Conservation (phyloP, 1,139 yeast genomes). For the Pichia kudriavzevii region DNA sequence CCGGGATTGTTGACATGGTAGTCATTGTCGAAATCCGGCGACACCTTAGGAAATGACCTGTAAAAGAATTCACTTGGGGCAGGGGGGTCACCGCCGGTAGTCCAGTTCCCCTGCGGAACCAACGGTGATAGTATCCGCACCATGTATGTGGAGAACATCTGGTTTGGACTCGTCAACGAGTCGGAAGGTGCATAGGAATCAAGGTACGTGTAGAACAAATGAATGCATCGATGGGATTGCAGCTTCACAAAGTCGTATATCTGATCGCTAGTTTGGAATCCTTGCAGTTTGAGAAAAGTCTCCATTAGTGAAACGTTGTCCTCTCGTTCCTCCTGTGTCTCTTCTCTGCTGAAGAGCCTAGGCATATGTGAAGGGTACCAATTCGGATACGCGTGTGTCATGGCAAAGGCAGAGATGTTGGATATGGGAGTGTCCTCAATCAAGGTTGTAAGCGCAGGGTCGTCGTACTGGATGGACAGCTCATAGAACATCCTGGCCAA, state of each 20-base stretch:
- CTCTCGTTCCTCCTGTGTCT: too few species aligned
- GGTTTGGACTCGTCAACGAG: not conserved
- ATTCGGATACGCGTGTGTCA: not conserved
- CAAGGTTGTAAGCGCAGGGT: conserved; percentile 1
- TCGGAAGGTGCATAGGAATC: conserved; percentile 4
- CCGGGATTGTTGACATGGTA: conserved; percentile 28
- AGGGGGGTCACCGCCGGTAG: conserved; percentile 26
- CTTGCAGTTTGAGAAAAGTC: too few species aligned
- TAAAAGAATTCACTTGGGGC: conserved; percentile 26
- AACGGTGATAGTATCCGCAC: conserved; percentile 27
- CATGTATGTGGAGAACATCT: conserved; percentile 7
- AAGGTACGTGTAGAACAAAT: conserved; percentile 6
- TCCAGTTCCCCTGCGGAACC: conserved; percentile 25
- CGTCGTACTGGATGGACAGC: not conserved
- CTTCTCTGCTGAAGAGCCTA: too few species aligned
- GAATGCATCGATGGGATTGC: conserved; percentile 9
- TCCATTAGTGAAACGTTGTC: too few species aligned
- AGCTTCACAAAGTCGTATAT: conserved; percentile 6
- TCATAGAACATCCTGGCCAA: not conserved
- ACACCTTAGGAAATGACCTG: conserved; percentile 32
- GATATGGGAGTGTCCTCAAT: not conserved
- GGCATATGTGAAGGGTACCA: too few species aligned
- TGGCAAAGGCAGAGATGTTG: too few species aligned
- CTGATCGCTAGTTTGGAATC: too few species aligned
- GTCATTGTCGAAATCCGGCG: conserved; percentile 32